Conservation (phyloP, 2,329 filamentous ascomycete genomes). For the Ambrosiella beaveri region DNA sequence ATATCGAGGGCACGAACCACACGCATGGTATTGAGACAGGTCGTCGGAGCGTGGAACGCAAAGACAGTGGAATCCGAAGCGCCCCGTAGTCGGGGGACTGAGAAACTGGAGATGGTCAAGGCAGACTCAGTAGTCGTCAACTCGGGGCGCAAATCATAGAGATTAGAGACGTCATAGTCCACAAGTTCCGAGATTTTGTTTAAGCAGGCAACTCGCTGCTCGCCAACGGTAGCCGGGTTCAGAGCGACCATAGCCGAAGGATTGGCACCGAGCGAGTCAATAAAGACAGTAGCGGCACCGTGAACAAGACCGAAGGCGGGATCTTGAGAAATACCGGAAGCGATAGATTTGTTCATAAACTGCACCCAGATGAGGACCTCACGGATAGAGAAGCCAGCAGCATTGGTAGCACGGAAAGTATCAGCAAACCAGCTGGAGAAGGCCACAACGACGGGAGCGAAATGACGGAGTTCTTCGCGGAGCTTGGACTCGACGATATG, state of each 20-base stretch:
- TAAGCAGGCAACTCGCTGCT: conserved; percentile 58
- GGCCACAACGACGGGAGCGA: conserved; percentile 55
- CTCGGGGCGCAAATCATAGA: conserved; percentile 48
- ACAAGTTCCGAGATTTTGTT: conserved; percentile 53
- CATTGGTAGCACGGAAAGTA: conserved; percentile 40
- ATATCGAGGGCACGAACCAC: conserved; percentile 79
- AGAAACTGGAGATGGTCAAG: conserved; percentile 60
- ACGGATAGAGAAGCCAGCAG: conserved; percentile 55
- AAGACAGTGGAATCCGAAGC: conserved; percentile 28
- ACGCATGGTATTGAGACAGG: conserved; percentile 74
- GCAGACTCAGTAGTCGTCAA: conserved; percentile 35
- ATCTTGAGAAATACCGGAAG: conserved; percentile 22
- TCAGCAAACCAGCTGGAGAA: conserved; percentile 90
- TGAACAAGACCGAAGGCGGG: conserved; percentile 43
- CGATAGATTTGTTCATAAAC: conserved; percentile 61
- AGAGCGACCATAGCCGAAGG: conserved; percentile 72
- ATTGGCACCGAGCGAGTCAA: conserved; percentile 89
- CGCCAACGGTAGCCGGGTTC: conserved; percentile 48
- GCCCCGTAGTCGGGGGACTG: conserved; percentile 38
- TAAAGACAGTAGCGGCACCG: conserved; percentile 85
- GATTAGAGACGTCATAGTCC: conserved; percentile 37
- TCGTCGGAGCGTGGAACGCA: conserved; percentile 78
- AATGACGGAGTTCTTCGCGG: conserved; percentile 30
- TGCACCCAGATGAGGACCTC: conserved; percentile 87
- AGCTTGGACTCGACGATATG: conserved; percentile 76